phyloP scores from a whole-genome alignment of 306 rosid species.

The Pyrus communis region DNA sequence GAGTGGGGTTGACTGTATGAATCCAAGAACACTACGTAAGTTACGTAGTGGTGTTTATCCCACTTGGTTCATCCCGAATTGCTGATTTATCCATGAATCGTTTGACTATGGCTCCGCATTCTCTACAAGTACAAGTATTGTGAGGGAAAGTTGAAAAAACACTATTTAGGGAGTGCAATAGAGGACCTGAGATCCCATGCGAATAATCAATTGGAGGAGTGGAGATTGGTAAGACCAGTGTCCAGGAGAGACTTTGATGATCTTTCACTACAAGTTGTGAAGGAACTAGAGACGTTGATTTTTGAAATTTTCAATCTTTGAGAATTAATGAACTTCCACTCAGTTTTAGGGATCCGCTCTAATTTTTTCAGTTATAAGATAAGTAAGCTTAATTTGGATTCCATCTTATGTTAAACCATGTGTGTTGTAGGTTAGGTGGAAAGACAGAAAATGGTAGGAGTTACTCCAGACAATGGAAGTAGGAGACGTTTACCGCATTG shows the following conservation, averaged over 20 bases:
- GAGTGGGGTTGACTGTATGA: no score
- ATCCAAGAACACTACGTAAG: no score
- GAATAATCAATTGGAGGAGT: no score
- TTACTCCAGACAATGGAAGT: slow-evolving; percentile 31
- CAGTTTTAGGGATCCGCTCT: not conserved
- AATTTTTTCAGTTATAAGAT: not conserved
- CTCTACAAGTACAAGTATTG: no score
- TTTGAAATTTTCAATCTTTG: not conserved
- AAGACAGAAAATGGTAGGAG: slow-evolving; percentile 19
- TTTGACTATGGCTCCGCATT: no score
- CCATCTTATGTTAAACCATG: not conserved
- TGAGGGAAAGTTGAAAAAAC: no score
- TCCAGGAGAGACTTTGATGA: not conserved
- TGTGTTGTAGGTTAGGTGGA: not conserved
- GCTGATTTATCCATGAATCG: no score
- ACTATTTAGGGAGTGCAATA: no score
- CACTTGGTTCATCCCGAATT: no score
- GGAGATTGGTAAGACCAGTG: not conserved
- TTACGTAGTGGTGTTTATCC: no score
- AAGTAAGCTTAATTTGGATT: not conserved
- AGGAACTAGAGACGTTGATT: not conserved
- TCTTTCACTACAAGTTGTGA: not conserved
- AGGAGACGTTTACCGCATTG: slow-evolving; percentile 63
- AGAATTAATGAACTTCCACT: no score
- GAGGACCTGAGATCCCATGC: no score